Evolutionary conservation across 768 basidiomycete genomes (phyloP), one percentile per base, ranked within the genome.

Genomic region (Baorangia bicolor): DNA sequence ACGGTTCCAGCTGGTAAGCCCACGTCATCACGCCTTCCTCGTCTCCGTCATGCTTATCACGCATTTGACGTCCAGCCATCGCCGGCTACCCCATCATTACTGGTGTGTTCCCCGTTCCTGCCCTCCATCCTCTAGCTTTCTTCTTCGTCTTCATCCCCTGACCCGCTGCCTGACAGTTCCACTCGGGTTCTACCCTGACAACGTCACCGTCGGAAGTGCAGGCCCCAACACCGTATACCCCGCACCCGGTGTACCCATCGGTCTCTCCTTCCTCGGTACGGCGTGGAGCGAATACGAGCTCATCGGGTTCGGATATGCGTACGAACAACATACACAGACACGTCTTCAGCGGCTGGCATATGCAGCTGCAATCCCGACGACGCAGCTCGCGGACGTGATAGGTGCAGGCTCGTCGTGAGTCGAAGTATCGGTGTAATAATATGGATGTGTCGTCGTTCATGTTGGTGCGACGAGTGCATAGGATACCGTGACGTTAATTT

Each of bases 271-370:
- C 62, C 55, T 77, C 7, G 77, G 79, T 21, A 76, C 75, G n/a
- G 75, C 74, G 23, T 79, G 71, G 66, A 73, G 69, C 66, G 79
- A 80, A 62, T 73, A 69, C 53, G 60, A 69, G 43, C 71, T 80
- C 11, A 64, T 80, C 21, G 65, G 69, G 45, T 71, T 69, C 51
- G 78, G 76, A 39, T 79, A 75, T 52, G 77, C 78, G 18, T 78
- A 74, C 58, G 79, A 80, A 63, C 85, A 87, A 65, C 75, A 75
- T 57, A 87, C 86, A 5, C 74, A 81, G 53, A 79, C 78, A 1
- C 67, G 85, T 16, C 64, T 84, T 48, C 65, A 68, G 46, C 73
- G 80, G 57, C 74, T 66, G 63, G 84, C 84, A 3, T 81, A 76
- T 59, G 49, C 75, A 5, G 81, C 72, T 13, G 83, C 84, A 8